A percentile compares a stretch with the other conserved stretches of the same genome.
phyloP scores from a whole-genome alignment of 148 eudicot species.

The Gaultheria prostrata region DNA sequence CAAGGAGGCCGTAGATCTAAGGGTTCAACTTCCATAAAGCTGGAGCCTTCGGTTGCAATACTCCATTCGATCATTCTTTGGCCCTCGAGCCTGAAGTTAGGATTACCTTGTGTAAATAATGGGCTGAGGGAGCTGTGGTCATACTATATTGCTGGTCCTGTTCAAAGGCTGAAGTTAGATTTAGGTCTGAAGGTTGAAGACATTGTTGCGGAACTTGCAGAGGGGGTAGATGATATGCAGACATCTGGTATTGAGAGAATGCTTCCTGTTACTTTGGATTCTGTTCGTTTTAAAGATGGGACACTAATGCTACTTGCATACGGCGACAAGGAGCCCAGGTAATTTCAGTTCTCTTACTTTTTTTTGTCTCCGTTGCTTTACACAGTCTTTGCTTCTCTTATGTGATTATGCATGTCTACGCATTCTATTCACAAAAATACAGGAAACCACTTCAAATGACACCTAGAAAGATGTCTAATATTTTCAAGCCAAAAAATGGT shows the following conservation, averaged over 20 bases:
- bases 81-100: conserved; percentile 31
- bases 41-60: conserved; percentile 27
- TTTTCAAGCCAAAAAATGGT: neutral
- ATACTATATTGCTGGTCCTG: conserved; percentile 44
- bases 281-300: conserved; percentile 84
- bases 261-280: conserved; percentile 80
- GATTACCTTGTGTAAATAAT: conserved; percentile 23
- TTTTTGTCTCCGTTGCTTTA: neutral
- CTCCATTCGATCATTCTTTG: conserved; percentile 15
- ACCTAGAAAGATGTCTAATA: neutral
- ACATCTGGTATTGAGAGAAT: conserved; percentile 53
- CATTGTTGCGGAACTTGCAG: conserved; percentile 58
- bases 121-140: conserved; percentile 42
- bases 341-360: neutral
- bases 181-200: conserved; percentile 52
- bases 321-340: conserved; percentile 96
- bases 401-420: neutral
- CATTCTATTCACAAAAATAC: neutral
- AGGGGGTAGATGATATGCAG: conserved; percentile 49
- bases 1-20: conserved; percentile 29
- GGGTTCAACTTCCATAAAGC: conserved; percentile 29
- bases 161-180: conserved; percentile 49
- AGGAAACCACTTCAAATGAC: neutral
- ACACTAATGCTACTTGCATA: conserved; percentile 87
- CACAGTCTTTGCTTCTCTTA: neutral